These are phyloP conservation scores for Coniella lustricola DNA, from an alignment of 2,329 filamentous ascomycete genomes.

Conservation along the genomic window DNA sequence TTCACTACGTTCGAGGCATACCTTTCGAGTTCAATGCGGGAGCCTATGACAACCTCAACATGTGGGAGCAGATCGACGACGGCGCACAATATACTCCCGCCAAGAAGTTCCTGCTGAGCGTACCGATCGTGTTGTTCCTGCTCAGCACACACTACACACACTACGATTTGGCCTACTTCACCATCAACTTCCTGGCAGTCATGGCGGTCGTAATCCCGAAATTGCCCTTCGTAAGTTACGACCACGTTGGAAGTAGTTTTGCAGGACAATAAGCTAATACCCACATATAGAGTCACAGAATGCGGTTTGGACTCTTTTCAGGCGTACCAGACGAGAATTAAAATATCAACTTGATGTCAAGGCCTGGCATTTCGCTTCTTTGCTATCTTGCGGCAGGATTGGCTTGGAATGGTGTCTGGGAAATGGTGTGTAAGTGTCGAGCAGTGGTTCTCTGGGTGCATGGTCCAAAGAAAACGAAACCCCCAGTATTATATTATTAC, in stretches of 20 bases:
- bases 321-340: slow-evolving; percentile 14
- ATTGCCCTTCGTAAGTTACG: slow-evolving; percentile 73
- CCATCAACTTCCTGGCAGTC: slow-evolving; percentile 91
- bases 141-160: slow-evolving; percentile 98
- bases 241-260: background rate
- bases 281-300: slow-evolving; percentile 15
- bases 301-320: slow-evolving; percentile 17
- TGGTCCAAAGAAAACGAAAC: slow-evolving; percentile 7
- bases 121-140: slow-evolving; percentile 89
- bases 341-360: slow-evolving; percentile 1
- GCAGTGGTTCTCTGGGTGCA: slow-evolving; percentile 2
- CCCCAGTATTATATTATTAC: background rate
- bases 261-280: slow-evolving; percentile 11
- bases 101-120: slow-evolving; percentile 94
- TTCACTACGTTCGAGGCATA: slow-evolving; percentile 95
- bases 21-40: slow-evolving; percentile 98
- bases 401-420: slow-evolving; percentile 9
- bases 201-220: slow-evolving; percentile 93
- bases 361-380: slow-evolving; percentile 12
- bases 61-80: slow-evolving; percentile 99
- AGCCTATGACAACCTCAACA: slow-evolving; percentile 98
- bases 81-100: slow-evolving; percentile 97
- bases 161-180: slow-evolving; percentile 94
- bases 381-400: slow-evolving; percentile 13
- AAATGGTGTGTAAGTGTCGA: background rate